Conservation (phyloP, 257 asterid species). For the Lavandula angustifolia region DNA sequence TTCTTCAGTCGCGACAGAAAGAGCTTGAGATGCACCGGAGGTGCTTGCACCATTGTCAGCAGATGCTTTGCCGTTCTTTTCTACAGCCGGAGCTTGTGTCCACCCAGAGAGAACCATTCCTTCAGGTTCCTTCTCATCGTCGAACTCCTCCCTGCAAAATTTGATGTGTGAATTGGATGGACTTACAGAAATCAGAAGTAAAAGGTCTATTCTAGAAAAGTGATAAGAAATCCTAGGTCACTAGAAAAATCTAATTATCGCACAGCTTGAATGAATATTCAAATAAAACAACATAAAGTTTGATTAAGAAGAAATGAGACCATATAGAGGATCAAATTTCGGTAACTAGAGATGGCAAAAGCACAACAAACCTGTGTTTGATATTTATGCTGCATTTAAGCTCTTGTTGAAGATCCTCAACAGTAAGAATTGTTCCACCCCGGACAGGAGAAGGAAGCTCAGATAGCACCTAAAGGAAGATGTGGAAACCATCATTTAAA, state of each 20-base stretch:
- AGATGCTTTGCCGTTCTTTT: conserved; percentile 45
- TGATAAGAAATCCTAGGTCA: neutral
- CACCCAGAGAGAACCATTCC: conserved; percentile 87
- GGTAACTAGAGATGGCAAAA: conserved; percentile 6
- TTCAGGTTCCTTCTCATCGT: conserved; percentile 95
- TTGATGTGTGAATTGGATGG: conserved; percentile 13
- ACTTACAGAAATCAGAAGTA: neutral
- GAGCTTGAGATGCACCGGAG: conserved; percentile 48
- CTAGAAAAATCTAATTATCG: neutral
- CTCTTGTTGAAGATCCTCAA: conserved; percentile 98
- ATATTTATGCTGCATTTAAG: conserved; percentile 77
- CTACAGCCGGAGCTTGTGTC: conserved; percentile 55
- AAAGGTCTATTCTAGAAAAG: neutral
- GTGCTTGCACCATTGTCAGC: conserved; percentile 69
- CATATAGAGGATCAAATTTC: neutral
- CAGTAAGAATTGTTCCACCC: conserved; percentile 79
- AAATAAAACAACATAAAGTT: neutral
- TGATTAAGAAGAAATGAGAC: conserved; percentile 4
- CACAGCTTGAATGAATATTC: conserved; percentile 2
- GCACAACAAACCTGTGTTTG: conserved; percentile 68
- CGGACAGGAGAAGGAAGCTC: conserved; percentile 86
- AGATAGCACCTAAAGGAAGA: conserved; percentile 61
- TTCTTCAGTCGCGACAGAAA: conserved; percentile 42
- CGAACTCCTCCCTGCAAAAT: conserved; percentile 77
- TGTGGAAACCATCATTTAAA: conserved; percentile 24